Evolutionary conservation across 2,329 filamentous ascomycete species (phyloP).

Genomic region (Colletotrichum sidae): DNA sequence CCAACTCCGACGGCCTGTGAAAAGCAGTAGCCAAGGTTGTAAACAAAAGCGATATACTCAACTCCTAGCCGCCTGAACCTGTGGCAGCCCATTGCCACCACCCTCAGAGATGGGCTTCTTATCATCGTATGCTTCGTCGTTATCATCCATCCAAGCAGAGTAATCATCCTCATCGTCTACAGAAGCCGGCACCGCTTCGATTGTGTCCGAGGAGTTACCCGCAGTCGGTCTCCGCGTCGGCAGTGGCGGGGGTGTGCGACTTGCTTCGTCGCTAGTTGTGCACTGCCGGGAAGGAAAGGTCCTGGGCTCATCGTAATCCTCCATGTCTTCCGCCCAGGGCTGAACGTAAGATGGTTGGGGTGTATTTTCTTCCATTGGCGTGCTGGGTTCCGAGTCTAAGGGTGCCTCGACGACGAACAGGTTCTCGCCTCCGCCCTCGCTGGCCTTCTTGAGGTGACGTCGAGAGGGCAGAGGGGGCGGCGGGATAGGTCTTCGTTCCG

Average conservation of each 20-base stretch:
- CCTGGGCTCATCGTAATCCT: constrained; percentile 7
- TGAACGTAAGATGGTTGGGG: constrained; percentile 22
- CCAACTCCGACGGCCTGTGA: not conserved
- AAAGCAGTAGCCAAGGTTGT: not conserved
- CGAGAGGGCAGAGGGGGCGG: constrained; percentile 63
- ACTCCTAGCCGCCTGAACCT: not conserved
- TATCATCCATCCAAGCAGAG: constrained; percentile 48
- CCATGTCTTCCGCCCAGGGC: constrained; percentile 28
- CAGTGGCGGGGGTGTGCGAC: constrained; percentile 23
- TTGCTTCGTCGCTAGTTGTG: constrained; percentile 27
- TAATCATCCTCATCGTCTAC: constrained; percentile 48
- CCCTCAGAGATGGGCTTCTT: constrained; percentile 4
- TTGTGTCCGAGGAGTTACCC: constrained; percentile 9
- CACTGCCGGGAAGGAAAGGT: not conserved
- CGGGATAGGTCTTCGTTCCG: constrained; percentile 47
- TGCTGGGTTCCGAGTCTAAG: constrained; percentile 69
- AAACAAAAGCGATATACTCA: not conserved
- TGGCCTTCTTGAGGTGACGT: constrained; percentile 50
- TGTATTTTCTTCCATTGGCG: constrained; percentile 55
- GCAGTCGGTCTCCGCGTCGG: constrained; percentile 20
- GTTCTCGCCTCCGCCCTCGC: constrained; percentile 55
- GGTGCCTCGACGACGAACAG: constrained; percentile 75
- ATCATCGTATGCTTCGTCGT: constrained; percentile 19
- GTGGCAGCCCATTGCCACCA: not conserved
- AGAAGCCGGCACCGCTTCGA: constrained; percentile 37